Conservation (phyloP, 768 basidiomycete genomes). For the Lanmaoa rubissima region DNA sequence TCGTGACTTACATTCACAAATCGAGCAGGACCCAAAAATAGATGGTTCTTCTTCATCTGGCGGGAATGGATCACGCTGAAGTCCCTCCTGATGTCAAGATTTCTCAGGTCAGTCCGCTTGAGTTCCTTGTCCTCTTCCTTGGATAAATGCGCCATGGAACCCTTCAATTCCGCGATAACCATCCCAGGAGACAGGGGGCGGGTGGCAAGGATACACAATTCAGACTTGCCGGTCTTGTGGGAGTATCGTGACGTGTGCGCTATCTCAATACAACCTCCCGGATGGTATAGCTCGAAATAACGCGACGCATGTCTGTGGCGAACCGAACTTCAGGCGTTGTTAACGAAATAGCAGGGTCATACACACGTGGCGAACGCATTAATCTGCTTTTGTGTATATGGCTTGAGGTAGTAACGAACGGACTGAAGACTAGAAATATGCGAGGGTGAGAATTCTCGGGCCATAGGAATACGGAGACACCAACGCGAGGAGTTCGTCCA, state of each 20-base stretch:
- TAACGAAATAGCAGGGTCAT: conserved; percentile 25
- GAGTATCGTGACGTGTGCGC: conserved; percentile 87
- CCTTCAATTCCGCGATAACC: conserved; percentile 84
- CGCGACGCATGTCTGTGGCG: conserved; percentile 74
- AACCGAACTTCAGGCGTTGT: conserved; percentile 28
- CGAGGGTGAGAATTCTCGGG: conserved; percentile 17
- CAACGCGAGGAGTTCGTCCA: conserved; percentile 76
- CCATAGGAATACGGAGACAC: conserved; percentile 33
- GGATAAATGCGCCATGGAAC: conserved; percentile 85
- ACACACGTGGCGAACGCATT: conserved; percentile 92
- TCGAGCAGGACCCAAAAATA: conserved; percentile 88
- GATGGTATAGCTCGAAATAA: conserved; percentile 85
- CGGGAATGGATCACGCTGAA: conserved; percentile 91
- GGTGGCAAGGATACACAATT: conserved; percentile 84
- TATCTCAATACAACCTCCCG: conserved; percentile 81
- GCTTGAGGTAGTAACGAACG: conserved; percentile 74
- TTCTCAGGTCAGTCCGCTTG: conserved; percentile 73
- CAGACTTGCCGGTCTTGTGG: conserved; percentile 84
- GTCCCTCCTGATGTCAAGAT: conserved; percentile 74
- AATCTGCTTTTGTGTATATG: conserved; percentile 79
- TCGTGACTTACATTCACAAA: conserved; percentile 78
- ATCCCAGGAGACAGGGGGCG: conserved; percentile 62
- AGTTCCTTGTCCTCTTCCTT: conserved; percentile 85
- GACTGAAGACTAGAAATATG: conserved; percentile 54
- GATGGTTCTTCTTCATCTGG: conserved; percentile 88